These are phyloP conservation scores for Aureobasidium sp. DNA, from an alignment of 2,329 filamentous ascomycete species.

Conservation along the genomic window DNA sequence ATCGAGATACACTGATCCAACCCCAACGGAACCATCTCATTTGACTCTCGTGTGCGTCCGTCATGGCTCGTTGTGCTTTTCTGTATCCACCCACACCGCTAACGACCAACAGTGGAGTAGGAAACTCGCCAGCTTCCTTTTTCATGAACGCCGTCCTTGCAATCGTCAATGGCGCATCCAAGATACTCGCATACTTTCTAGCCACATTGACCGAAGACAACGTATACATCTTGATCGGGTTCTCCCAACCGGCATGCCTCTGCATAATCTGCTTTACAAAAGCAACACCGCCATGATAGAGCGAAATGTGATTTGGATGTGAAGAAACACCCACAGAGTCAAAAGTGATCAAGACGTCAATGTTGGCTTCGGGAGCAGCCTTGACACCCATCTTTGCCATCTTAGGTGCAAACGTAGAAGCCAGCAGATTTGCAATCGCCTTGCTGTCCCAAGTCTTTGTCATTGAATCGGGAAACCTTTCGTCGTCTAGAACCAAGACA, in stretches of 20 bases:
- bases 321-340: conserved; percentile 73
- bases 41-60: conserved; percentile 81
- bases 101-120: conserved; percentile 59
- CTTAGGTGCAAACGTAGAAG: conserved; percentile 65
- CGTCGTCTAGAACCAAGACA: conserved; percentile 76
- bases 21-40: conserved; percentile 99
- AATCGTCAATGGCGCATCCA: conserved; percentile 68
- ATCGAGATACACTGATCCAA: conserved; percentile 84
- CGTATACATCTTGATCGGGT: conserved; percentile 79
- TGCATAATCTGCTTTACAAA: conserved; percentile 64
- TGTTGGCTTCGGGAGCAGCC: conserved; percentile 46
- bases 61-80: conserved; percentile 79
- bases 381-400: conserved; percentile 39
- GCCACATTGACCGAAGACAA: conserved; percentile 63
- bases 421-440: conserved; percentile 64
- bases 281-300: conserved; percentile 70
- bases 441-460: conserved; percentile 65
- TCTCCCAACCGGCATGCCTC: conserved; percentile 56
- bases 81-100: conserved; percentile 58
- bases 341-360: conserved; percentile 86
- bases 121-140: conserved; percentile 48
- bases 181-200: conserved; percentile 73
- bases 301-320: conserved; percentile 88
- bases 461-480: conserved; percentile 86
- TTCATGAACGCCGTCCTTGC: conserved; percentile 43